Evolutionary conservation across 2,329 filamentous ascomycete species (phyloP), one percentile per base, ranked within the genome.

Genomic region (Aspergillus felis): DNA sequence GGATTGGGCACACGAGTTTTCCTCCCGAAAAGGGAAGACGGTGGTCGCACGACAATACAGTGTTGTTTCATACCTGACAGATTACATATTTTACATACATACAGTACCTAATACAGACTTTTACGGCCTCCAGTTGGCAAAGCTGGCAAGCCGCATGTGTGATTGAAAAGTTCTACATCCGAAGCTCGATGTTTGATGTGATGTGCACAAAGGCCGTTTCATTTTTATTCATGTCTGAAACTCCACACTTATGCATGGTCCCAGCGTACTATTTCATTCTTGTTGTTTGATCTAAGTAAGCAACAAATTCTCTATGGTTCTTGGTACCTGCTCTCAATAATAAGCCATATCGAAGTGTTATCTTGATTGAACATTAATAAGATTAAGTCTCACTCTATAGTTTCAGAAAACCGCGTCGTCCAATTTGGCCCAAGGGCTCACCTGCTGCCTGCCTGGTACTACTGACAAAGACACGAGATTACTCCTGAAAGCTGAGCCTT

Each of bases 161-260:
- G 51, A 51, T 56, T 57, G 42, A 57, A 57, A 53, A 63, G 51
- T 62, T 50, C 53, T 61, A 57, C 60, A 63, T 63, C 62, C 60
- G 56, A 65, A 51, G 52, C 53, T 52, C 53, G 55, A 44, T 27
- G 20, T 12, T 47, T 25, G 12, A 47, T 32, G 32, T 12, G 6
- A 28, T 50, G 14, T 50, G 48, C 44, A 47, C 12, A 47, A 47
- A 25, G n/a, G n/a, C 42, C 20, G 20, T 46, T 24, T 46, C n/a
- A 55, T 41, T 22, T 47, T 51, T 35, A 42, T 51, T 12, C 32
- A 7, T 17, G 32, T 17, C 14, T 17, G 4, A 17, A 38, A 38
- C 32, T 38, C 14, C 32, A 38, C 32, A 38, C 32, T 38, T 38
- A 38, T 7, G 32, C 14, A 38, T 17, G 14, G 14, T 38, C 32